Conservation (phyloP, 2,329 filamentous ascomycete species). For the Colletotrichum spinosum region DNA sequence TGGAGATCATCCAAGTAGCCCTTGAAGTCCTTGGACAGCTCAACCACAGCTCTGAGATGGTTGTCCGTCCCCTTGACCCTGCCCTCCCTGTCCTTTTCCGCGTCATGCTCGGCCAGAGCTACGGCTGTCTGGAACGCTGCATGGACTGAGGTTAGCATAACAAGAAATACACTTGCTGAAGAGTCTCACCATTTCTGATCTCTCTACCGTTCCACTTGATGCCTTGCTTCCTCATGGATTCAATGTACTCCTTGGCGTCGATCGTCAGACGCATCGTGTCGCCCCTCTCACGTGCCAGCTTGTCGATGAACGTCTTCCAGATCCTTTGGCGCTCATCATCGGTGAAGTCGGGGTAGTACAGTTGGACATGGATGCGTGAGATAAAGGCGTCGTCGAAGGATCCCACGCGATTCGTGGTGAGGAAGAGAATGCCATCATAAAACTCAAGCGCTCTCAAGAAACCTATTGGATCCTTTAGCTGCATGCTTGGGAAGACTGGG, state of each 20-base stretch:
- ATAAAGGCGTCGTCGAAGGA: slow-evolving; percentile 48
- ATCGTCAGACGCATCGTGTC: slow-evolving; percentile 40
- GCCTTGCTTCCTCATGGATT: slow-evolving; percentile 20
- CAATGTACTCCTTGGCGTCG: slow-evolving; percentile 38
- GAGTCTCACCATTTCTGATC: slow-evolving; percentile 41
- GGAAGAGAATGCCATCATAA: slow-evolving; percentile 47
- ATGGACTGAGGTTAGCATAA: neutral
- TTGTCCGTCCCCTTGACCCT: slow-evolving; percentile 36
- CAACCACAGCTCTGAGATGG: slow-evolving; percentile 36
- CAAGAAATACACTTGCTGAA: neutral
- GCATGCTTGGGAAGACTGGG: too few relatives aligned
- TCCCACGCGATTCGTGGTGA: slow-evolving; percentile 45
- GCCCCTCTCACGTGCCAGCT: slow-evolving; percentile 41
- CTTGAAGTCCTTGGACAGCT: slow-evolving; percentile 40
- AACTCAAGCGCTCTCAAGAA: slow-evolving; percentile 46
- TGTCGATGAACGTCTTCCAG: slow-evolving; percentile 45
- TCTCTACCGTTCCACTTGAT: slow-evolving; percentile 42
- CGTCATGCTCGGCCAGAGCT: slow-evolving; percentile 40
- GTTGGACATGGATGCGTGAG: slow-evolving; percentile 45
- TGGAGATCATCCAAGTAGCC: slow-evolving; percentile 32
- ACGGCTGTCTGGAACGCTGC: slow-evolving; percentile 47
- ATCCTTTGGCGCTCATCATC: slow-evolving; percentile 42
- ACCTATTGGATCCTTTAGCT: slow-evolving; percentile 17
- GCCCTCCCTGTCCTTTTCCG: slow-evolving; percentile 36
- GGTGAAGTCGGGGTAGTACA: slow-evolving; percentile 44